Percentiles rank a stretch among this genome's conserved stretches.
phyloP scores from a whole-genome alignment of 1,284 basidiomycete species.

The Bjerkandera adusta region DNA sequence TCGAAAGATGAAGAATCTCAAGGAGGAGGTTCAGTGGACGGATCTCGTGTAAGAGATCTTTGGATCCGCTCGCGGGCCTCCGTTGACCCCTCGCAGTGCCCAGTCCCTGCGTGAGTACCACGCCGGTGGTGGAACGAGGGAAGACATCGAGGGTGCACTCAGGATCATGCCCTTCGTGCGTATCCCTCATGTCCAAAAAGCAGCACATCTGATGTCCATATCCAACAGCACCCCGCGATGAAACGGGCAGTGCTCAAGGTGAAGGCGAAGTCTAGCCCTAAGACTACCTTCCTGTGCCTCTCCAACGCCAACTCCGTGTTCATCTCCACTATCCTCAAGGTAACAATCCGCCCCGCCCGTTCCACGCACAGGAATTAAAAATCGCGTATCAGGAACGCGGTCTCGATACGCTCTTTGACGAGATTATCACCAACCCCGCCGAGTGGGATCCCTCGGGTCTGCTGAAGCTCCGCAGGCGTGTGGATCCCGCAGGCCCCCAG shows the following conservation, averaged over 20 bases:
- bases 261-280: conserved; percentile 56
- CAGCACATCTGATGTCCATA: conserved; percentile 4
- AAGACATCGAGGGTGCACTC: conserved; percentile 79
- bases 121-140: conserved; percentile 61
- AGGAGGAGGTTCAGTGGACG: conserved; percentile 82
- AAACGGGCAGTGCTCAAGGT: conserved; percentile 80
- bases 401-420: conserved; percentile 72
- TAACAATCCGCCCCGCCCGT: conserved; percentile 27
- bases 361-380: not conserved
- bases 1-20: conserved; percentile 75
- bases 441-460: conserved; percentile 74
- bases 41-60: conserved; percentile 78
- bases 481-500: conserved; percentile 76
- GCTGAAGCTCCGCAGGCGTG: conserved; percentile 74
- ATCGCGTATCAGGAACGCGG: conserved; percentile 59
- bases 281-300: conserved; percentile 86
- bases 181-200: conserved; percentile 17
- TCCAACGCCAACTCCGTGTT: conserved; percentile 95
- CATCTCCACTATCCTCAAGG: conserved; percentile 87
- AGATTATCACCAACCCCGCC: conserved; percentile 94
- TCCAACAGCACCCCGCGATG: conserved; percentile 90
- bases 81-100: conserved; percentile 46
- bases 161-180: conserved; percentile 85
- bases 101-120: conserved; percentile 73
- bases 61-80: conserved; percentile 1